Evolutionary conservation across 2,329 filamentous ascomycete genomes (phyloP), one percentile per base, ranked within the genome.

Genomic region (Raffaelea albimanens): DNA sequence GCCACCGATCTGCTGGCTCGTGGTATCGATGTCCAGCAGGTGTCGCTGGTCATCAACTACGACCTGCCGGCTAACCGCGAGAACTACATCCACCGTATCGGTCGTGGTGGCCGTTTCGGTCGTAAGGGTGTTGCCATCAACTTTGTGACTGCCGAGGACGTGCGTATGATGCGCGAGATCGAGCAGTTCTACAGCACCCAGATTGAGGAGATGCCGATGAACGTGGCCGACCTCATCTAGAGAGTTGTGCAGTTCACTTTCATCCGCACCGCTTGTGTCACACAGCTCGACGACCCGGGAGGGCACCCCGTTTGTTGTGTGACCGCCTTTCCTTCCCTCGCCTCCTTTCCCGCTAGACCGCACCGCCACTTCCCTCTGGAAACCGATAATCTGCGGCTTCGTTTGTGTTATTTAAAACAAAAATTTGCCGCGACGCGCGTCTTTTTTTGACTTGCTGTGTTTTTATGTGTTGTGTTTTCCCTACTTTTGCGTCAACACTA

Each of bases 171-270:
- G 87, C 83, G 93, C 69, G 93, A 98, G 73, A 98, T 98, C 62
- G 93, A 98, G 73, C 88, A 96, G 76, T 98, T 97, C 82, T 98
- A 98, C 85, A 95, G 88, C 82, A 98, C 93, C 70, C 93, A 98
- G 78, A 97, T 98, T 60, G 93, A 98, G 76, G 93, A 98, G 82
- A 98, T 98, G 93, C 93, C 93, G 65, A 97, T 98, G 93, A 85
- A 85, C 71, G 82, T 85, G 61, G 82, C 82, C 59, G 82, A 85
- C 61, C 80, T 85, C 59, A 85, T 85, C 69, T 85, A 83, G 42
- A 14, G 1, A 7, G 20, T 33, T 18, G 16, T 3, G 19, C 23
- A 10, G 23, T 13, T 29, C 25, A 13, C 25, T 29, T 7, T 29
- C 25, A 29, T 7, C 29, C 16, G 18, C n/a, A 25, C 33, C 33